Evolutionary conservation across 441 rosid genomes (phyloP).

Genomic region (Erodium moschatum): DNA sequence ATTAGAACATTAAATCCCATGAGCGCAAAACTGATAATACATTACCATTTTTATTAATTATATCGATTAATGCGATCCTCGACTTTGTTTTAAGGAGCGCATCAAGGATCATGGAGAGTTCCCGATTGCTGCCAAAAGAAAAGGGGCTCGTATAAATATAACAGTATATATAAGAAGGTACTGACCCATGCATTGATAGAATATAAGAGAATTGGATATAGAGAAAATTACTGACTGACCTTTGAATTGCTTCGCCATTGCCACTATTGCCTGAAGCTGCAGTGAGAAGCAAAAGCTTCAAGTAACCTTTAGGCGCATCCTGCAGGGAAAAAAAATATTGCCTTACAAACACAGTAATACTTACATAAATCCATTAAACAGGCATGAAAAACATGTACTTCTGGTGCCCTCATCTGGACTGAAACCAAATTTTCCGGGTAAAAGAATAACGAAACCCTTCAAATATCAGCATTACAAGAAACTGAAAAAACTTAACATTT

Average conservation of each 20-base stretch:
- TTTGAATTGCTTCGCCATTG: conserved; percentile 87
- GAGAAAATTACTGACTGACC: conserved; percentile 34
- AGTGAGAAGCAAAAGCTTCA: conserved; percentile 93
- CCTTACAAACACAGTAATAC: not conserved
- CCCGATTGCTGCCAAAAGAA: conserved; percentile 71
- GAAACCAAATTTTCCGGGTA: not conserved
- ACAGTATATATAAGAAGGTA: not conserved
- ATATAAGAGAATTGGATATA: not conserved
- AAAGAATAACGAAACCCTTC: not conserved
- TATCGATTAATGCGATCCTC: conserved; percentile 57
- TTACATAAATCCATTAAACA: not conserved
- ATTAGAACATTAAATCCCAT: conserved; percentile 10
- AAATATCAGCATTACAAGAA: not conserved
- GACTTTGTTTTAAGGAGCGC: conserved; percentile 93
- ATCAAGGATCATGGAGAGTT: conserved; percentile 97
- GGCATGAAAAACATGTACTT: conserved; percentile 2
- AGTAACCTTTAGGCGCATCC: conserved; percentile 89
- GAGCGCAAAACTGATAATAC: conserved; percentile 22
- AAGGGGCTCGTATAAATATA: conserved; percentile 1
- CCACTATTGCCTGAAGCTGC: conserved; percentile 75
- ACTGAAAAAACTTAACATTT: not conserved
- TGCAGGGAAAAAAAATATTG: conserved; percentile 26
- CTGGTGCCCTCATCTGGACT: conserved; percentile 1
- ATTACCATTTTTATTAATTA: conserved; percentile 87
- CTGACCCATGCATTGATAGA: not conserved